Evolutionary conservation across 768 basidiomycete genomes (phyloP), one percentile per base, ranked within the genome.

Genomic region (Boletus rufocinnamomeus): DNA sequence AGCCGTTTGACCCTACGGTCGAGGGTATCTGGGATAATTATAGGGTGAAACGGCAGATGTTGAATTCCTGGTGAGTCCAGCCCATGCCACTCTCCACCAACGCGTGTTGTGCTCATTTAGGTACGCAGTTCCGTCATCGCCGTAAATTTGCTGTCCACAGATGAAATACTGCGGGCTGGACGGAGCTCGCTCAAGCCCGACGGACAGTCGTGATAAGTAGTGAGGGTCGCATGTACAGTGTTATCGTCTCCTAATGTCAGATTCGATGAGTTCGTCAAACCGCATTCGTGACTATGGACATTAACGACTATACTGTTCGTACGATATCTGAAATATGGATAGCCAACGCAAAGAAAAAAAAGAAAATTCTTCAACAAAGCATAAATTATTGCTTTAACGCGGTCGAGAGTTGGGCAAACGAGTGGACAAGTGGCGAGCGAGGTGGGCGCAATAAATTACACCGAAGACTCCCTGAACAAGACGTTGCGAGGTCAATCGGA

Each of bases 1-100:
- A 97, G 74, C 95, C 96, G 2, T 91, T 96, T 69, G 96, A 99
- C 69, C 97, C 97, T 23, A 92, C 92, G 11, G 87, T 93, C 6
- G 91, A 95, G 70, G 97, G 97, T 38, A 87, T 99, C 28, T 99
- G 95, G 95, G 97, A 99, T 72, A 98, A 98, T 77, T 98, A 97
- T 72, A 82, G 97, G 63, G 97, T 99, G 60, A 99, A 99, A 80
- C 82, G 96, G 60, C 97, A 99, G 72, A 97, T 99, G 94, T 77
- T 99, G 47, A 95, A 98, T 71, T 96, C 94, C 69, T 93, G 92
- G 94, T 95, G 65, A 71, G 86, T 77, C 28, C 41, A 50, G 28
- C 37, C 50, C 59, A 54, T 44, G 27, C 57, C 45, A 52, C 50
- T 38, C 38, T 37, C 55, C 62, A 54, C 52, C 55, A 59, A 54